phyloP scores from a whole-genome alignment of 2,329 filamentous ascomycete genomes.

The Pseudopyrenochaeta lycopersici region DNA sequence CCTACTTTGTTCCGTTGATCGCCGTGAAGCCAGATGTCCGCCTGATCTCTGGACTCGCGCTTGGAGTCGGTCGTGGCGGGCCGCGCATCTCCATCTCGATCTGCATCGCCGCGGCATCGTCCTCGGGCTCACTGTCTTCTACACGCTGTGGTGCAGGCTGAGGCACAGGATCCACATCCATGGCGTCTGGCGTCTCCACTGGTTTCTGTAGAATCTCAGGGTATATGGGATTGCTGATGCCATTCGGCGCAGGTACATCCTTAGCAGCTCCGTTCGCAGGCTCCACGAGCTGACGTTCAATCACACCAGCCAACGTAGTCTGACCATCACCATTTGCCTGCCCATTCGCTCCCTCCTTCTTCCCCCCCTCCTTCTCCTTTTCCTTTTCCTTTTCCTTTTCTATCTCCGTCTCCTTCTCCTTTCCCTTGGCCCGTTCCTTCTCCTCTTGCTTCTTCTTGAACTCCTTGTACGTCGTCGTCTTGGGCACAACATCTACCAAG shows the following conservation, averaged over 20 bases:
- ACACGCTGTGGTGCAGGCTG: constrained; percentile 20
- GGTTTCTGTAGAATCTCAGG: not conserved
- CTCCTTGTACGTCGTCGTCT: constrained; percentile 81
- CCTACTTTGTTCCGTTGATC: constrained; percentile 38
- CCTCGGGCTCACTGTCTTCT: constrained; percentile 35
- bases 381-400: constrained; percentile 13
- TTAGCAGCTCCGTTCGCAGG: not conserved
- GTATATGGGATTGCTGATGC: not conserved
- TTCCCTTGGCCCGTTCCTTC: constrained; percentile 51
- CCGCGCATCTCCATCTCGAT: constrained; percentile 53
- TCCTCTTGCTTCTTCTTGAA: constrained; percentile 71
- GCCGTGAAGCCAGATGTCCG: constrained; percentile 42
- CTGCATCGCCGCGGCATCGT: constrained; percentile 47
- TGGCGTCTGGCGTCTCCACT: constrained; percentile 12
- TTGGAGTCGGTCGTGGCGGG: constrained; percentile 19
- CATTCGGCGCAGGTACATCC: constrained; percentile 1
- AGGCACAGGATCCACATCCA: constrained; percentile 14
- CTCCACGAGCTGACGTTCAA: constrained; percentile 2
- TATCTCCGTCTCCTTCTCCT: constrained; percentile 11
- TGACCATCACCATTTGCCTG: not conserved
- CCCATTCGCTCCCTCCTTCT: not conserved
- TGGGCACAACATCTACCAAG: constrained; percentile 87
- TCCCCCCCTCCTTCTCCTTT: constrained; percentile 7
- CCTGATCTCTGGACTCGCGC: constrained; percentile 18
- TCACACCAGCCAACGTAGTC: not conserved